phyloP scores from a whole-genome alignment of 176 grass and related monocot genomes.

The Neostapfia colusana region DNA sequence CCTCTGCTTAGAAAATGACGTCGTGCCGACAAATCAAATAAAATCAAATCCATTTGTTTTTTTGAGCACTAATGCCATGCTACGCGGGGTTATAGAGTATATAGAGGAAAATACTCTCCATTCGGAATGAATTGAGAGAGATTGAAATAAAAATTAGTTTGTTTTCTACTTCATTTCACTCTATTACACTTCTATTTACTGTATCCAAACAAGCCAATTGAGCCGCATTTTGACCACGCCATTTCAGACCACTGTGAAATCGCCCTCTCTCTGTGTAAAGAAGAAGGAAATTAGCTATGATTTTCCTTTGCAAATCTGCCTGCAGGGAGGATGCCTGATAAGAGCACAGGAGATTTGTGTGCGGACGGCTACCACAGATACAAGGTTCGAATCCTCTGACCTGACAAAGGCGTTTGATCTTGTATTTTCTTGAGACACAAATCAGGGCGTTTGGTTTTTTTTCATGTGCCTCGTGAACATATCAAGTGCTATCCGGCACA shows the following conservation, averaged over 20 bases:
- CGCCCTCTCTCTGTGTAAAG: not conserved
- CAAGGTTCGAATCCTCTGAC: constrained; percentile 39
- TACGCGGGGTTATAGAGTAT: too few species aligned
- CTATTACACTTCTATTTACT: too few species aligned
- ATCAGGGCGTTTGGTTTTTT: not conserved
- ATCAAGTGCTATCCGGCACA: not conserved
- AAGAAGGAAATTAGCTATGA: not conserved
- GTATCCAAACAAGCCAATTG: not conserved
- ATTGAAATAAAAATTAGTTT: too few species aligned
- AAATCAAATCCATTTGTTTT: too few species aligned
- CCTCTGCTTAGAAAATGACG: too few species aligned
- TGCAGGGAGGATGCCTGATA: constrained; percentile 64
- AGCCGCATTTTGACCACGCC: not conserved
- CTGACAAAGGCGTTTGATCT: not conserved
- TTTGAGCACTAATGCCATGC: too few species aligned
- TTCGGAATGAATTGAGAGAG: too few species aligned
- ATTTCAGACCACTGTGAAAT: too few species aligned
- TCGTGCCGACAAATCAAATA: too few species aligned
- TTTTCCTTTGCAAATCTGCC: not conserved
- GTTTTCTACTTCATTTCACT: too few species aligned
- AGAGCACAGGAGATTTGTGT: constrained; percentile 64
- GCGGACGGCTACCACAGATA: constrained; percentile 79
- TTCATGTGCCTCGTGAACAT: not conserved
- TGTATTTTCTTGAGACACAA: not conserved
- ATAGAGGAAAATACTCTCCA: too few species aligned